phyloP scores from a whole-genome alignment of 2,329 filamentous ascomycete species.

The Hypoxylon sp. region DNA sequence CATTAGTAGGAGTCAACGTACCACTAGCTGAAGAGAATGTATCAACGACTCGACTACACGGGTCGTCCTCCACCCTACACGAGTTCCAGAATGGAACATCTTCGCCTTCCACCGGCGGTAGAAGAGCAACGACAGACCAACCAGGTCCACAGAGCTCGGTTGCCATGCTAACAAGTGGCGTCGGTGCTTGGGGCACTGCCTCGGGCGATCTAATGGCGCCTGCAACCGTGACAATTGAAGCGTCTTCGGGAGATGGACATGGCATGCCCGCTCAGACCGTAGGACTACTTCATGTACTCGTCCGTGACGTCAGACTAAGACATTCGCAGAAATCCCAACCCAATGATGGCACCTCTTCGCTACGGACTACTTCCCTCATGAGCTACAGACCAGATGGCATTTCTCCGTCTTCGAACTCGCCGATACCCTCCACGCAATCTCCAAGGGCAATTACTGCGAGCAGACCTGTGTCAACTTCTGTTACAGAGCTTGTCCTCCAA shows the following conservation, averaged over 20 bases:
- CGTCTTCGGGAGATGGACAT: neutral
- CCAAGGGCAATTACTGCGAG: neutral
- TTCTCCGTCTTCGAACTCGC: neutral
- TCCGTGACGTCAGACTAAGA: conserved; percentile 8
- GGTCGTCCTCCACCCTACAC: neutral
- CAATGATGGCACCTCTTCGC: neutral
- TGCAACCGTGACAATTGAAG: neutral
- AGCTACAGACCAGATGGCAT: neutral
- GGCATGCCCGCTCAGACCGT: conserved; percentile 1
- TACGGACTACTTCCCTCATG: neutral
- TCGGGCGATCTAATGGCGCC: neutral
- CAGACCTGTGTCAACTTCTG: neutral
- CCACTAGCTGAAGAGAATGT: neutral
- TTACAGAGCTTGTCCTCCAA: neutral
- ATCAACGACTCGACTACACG: neutral
- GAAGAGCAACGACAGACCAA: conserved; percentile 3
- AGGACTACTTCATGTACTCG: neutral
- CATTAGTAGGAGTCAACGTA: conserved; percentile 1
- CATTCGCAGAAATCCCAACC: conserved; percentile 13
- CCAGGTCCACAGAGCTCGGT: conserved; percentile 10
- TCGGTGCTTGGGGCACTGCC: neutral
- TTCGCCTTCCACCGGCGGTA: neutral
- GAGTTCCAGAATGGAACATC: neutral
- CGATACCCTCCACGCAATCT: neutral
- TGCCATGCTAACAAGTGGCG: conserved; percentile 5